Evolutionary conservation across 495 filamentous ascomycete genomes (phyloP), one percentile per base, ranked within the genome.

Genomic region (Hyaloscypha variabilis): DNA sequence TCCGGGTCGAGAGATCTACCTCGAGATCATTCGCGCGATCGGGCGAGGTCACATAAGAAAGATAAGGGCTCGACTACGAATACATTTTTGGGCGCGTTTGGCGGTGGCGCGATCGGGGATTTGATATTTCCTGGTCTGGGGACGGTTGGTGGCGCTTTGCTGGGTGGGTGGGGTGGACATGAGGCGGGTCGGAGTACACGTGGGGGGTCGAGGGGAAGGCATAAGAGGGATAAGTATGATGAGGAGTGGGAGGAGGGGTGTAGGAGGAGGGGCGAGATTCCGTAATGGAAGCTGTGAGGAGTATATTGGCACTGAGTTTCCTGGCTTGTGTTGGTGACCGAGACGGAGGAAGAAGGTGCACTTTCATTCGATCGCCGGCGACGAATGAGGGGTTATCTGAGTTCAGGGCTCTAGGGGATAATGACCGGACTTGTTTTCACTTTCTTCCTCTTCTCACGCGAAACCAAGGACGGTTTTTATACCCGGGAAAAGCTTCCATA

Each of bases 11-110:
- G 39, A 17, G 6, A 46, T 46, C 14, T 46, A 19, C 34, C 39
- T 23, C 51, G 51, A 8, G 39, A 46, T 17, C 39, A 19, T 17
- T 46, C 39, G 13, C 61, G 53, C 8, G 50, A 57, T 8, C 14
- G 24, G 42, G 42, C 23, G 23, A 46, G 39, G 39, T 11, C 39
- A 19, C 39, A 39, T 13, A 51, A 29, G 24, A 65, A 65, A 28
- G 34, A 42, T 26, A 34, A 36, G 14, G 8, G 24, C 3, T 58
- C 19, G 5, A 34, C 26, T 6, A 52, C 39, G 17, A 57, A 57
- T 29, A 62, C 65, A 29, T 68, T 68, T n/a, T 24, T 64, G 6
- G 66, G 66, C 8, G 66, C 66, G 17, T 64, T 68, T 64, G 66
- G 66, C 5, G 66, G 66, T 0, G 34, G 60, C 19, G 55, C 57